Evolutionary conservation across 2,329 filamentous ascomycete genomes (phyloP), one percentile per base, ranked within the genome.

Genomic region (Pseudogymnoascus pannorum): DNA sequence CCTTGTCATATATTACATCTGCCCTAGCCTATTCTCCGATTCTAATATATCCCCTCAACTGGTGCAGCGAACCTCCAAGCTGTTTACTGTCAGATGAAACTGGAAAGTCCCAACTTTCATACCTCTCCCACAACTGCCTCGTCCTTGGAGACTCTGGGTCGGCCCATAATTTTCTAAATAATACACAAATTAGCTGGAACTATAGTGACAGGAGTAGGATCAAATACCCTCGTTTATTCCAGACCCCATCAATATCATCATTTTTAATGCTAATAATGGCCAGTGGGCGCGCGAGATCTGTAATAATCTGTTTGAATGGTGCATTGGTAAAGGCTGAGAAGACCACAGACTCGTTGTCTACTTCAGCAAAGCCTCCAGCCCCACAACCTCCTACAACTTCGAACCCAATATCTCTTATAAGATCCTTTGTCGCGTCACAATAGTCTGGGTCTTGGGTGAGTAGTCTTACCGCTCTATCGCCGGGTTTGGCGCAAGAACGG

Each of bases 281-380:
- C 7, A 38, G 68, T 5, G 74, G 75, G 48, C 70, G 71, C 42
- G 73, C 70, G 57, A 73, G 65, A 64, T 76, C 75, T n/a, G 72
- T 70, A 35, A 77, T 66, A 22, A 76, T 71, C 62, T 76, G 72
- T 57, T 72, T 73, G 5, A 75, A 67, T 0, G 75, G 72, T 0
- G 73, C 67, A 42, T 71, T 68, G 1, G 72, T 64, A 33, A 68
- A 70, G 8, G 71, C 62, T 0, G 73, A 74, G 60, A 77, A 66
- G n/a, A 76, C 72, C 26, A 74, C 58, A 11, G 73, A 73, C n/a
- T 71, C 61, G 4, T 73, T 68, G 61, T 77, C 72, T 1, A 76
- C 61, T 59, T 73, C 71, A 1, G 75, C 65, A 61, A 75, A 77
- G 3, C 72, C 75, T 54, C 66, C 68, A 4, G 68, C 66, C 20